Evolutionary conservation across 768 basidiomycete genomes (phyloP), one percentile per base, ranked within the genome.

Genomic region (Boletus pseudopeckii): DNA sequence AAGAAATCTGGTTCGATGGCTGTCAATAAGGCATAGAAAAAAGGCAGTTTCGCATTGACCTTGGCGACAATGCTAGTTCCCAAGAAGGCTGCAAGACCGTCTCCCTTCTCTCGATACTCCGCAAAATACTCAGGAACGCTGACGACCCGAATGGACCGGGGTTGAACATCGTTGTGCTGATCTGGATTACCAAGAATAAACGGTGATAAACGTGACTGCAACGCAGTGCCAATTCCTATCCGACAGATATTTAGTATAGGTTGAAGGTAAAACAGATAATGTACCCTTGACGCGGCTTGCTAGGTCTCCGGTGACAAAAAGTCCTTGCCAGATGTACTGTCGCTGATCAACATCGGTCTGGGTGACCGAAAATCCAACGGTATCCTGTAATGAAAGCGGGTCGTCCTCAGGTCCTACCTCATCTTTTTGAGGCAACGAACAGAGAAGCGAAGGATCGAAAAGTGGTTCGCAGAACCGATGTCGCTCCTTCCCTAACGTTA

Each of bases 401-500:
- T 49, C 50, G 24, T 67, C 56, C 46, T 58, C 56, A 26, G 54
- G 22, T 48, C 41, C 52, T 3, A 67, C 63, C 34, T 61, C 69
- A 38, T 70, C 69, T 17, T 59, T 59, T 36, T 56, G 60, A 43
- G 59, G 50, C 6, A 79, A 51, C 18, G 71, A 72, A 1, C 72
- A 71, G 53, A 91, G 69, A 39, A 91, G 62, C 4, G 69, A 74
- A 2, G 87, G 86, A 64, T 92, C 86, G 58, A 92, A 94, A 26
- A 97, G 75, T 7, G 92, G 91, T 68, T 96, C 94, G 67, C 90
- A 92, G 72, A 94, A 90, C 38, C 90, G 78, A 75, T 97, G 92
- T 34, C 93, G 79, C 64, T 92, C 91, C 67, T 89, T 90, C 17
- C 93, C 93, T 34, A 96, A 61, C 8, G 87, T 89, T 54, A 95